Base-by-base conservation (phyloP, 2,329 filamentous ascomycete genomes). In the Aspergillus sp. region DNA sequence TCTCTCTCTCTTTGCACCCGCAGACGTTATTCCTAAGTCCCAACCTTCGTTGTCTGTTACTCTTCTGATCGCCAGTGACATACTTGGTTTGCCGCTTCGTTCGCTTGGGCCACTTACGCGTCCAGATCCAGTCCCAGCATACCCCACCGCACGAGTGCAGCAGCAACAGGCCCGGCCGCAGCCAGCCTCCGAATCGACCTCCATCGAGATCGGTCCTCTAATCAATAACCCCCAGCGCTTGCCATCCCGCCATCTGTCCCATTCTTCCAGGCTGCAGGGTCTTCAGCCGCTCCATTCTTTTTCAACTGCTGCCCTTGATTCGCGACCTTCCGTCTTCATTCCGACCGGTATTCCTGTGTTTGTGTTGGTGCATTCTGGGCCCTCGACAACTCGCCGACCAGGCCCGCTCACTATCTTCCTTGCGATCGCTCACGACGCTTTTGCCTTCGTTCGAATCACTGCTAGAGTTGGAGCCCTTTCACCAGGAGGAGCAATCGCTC, bases 401-500 rank as follows among this genome's bases (percentile, higher is more conserved):
- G 57, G 51, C 57, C 46, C 33, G 27, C 27, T 30, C 27, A 30
- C 27, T 30, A 30, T 30, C 27, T 30, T 45, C 27, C 58, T 50
- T 44, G 33, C 49, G 48, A 48, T 47, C 37, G 39, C 60, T 45
- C 41, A 34, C 42, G 22, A 44, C 56, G 54, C 50, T 39, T 30
- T 57, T 45, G 48, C 7, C 42, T 56, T 54, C 50, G 17, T 33
- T 54, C 40, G 42, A 44, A 37, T 34, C 17, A 64, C 64, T 63
- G 58, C 61, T 67, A 63, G 68, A 62, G 69, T 64, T 75, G 73
- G 71, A 70, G 66, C 63, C 62, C 62, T 63, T 68, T 66, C 59
- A 55, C 61, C 56, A 61, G 61, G 59, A 66, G 74, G 74, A 73
- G 74, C 73, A 68, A 54, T 64, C 60, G 74, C 74, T 76, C 73